Evolutionary conservation across 2,329 filamentous ascomycete genomes (phyloP).

Genomic region (Fusarium hainanense): DNA sequence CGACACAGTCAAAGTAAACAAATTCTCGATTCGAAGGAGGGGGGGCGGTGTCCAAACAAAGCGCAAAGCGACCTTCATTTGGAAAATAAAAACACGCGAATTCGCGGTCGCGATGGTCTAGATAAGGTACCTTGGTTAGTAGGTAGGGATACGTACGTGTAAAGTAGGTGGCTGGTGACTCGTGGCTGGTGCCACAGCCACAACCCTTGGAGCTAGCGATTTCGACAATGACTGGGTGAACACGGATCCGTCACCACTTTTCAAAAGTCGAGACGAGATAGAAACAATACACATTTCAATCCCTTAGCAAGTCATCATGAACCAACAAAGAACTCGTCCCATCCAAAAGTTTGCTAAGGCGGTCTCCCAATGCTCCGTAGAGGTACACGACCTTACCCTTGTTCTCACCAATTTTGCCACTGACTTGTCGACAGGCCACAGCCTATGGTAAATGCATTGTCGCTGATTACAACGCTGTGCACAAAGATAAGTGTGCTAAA

Average conservation of each 20-base stretch:
- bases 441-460: constrained; percentile 92
- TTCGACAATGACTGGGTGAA: neutral
- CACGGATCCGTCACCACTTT: neutral
- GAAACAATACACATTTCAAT: neutral
- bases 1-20: constrained; percentile 1
- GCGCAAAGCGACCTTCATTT: constrained; percentile 19
- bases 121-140: no score
- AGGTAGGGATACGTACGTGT: constrained; percentile 30
- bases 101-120: constrained; percentile 41
- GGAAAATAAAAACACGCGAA: constrained; percentile 42
- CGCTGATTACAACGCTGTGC: constrained; percentile 87
- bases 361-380: constrained; percentile 65
- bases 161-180: constrained; percentile 45
- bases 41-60: constrained; percentile 32
- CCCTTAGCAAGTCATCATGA: constrained; percentile 37
- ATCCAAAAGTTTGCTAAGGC: constrained; percentile 67
- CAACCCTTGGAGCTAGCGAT: constrained; percentile 5
- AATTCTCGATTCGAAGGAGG: constrained; percentile 19
- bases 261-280: neutral
- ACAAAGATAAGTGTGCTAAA: constrained; percentile 88
- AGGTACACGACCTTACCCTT: constrained; percentile 55
- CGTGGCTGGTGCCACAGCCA: constrained; percentile 10
- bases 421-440: constrained; percentile 68
- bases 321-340: constrained; percentile 53
- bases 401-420: neutral